phyloP scores from a whole-genome alignment of 1,284 basidiomycete species.

The Cryptococcus sp. region DNA sequence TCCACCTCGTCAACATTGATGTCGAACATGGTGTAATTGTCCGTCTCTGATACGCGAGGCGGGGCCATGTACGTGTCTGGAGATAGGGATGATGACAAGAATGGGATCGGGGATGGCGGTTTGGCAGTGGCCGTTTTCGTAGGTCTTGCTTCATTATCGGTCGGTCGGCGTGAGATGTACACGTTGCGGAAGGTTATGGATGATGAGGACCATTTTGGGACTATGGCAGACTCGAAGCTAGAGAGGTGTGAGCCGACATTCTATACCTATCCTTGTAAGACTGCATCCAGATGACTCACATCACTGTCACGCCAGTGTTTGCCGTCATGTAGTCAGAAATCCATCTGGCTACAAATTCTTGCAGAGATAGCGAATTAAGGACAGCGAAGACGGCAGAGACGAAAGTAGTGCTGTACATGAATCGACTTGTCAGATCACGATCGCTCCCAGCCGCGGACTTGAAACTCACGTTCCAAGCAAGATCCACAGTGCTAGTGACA shows the following conservation, averaged over 20 bases:
- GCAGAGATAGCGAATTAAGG: constrained; percentile 84
- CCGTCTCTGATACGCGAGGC: constrained; percentile 31
- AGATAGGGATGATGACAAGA: constrained; percentile 42
- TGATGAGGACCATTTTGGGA: constrained; percentile 96
- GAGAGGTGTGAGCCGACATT: background rate
- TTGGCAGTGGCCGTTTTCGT: constrained; percentile 33
- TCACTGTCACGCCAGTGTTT: constrained; percentile 89
- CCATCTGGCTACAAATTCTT: constrained; percentile 85
- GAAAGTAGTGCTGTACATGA: constrained; percentile 76
- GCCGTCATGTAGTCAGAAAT: constrained; percentile 92
- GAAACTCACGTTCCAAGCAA: constrained; percentile 85
- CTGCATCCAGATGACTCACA: constrained; percentile 55
- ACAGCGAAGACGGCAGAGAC: constrained; percentile 90
- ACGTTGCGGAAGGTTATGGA: constrained; percentile 96
- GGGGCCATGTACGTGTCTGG: constrained; percentile 41
- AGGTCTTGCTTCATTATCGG: constrained; percentile 34
- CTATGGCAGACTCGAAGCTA: constrained; percentile 91
- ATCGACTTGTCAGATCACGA: constrained; percentile 11
- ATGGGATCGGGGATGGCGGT: constrained; percentile 41
- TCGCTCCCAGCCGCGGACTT: background rate
- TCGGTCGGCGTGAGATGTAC: constrained; percentile 81
- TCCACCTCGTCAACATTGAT: constrained; percentile 91
- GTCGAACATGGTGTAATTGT: constrained; percentile 85
- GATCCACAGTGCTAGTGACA: constrained; percentile 64
- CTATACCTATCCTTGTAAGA: too few species aligned